Evolutionary conservation across 1,284 basidiomycete genomes (phyloP), one percentile per base, ranked within the genome.

Genomic region (Malassezia slooffiae): DNA sequence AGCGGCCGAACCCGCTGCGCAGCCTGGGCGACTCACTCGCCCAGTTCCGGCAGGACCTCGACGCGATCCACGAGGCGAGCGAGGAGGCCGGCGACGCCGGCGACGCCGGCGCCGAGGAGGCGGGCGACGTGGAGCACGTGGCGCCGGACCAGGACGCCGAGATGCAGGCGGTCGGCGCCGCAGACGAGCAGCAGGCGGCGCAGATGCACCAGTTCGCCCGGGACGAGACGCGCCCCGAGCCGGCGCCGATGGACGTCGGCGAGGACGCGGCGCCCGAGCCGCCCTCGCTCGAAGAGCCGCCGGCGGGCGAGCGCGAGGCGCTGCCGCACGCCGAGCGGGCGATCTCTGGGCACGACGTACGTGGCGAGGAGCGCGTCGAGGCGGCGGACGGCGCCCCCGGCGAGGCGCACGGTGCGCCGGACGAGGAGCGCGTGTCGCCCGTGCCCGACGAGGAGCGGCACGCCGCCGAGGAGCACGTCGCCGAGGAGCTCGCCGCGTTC

Each of bases 131-230:
- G 16, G 86, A 95, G 67, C 90, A 93, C 70, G 73, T 85, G n/a
- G 78, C 77, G 16, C 79, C 83, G 7, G 74, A 74, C 35, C 73
- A 73, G 11, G 80, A 80, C 44, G 75, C 82, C 35, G 80, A 84
- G 39, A 82, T 85, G 77, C 88, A 96, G 70, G 88, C 89, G 1
- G 77, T 96, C 10, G 91, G 89, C 5, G 80, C 85, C 1, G 83
- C 89, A 1, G 60, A 62, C 38, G 58, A 63, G 37, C 49, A 59
- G 55, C 80, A 89, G 62, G 79, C 80, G 26, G 81, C 84, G 26
- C 85, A 82, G 61, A 74, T 95, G 37, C 78, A 45, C 22, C 49
- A 52, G 31, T 56, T 47, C 4, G 47, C 47, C 16, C 51, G 59
- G 24, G 64, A 70, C 29, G 65, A 62, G 24, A 43, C 52, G 16